These are phyloP conservation scores for Backusella parvicylindrica DNA, from an alignment of 192 early-diverging fungal genomes.

Conservation along the genomic window DNA sequence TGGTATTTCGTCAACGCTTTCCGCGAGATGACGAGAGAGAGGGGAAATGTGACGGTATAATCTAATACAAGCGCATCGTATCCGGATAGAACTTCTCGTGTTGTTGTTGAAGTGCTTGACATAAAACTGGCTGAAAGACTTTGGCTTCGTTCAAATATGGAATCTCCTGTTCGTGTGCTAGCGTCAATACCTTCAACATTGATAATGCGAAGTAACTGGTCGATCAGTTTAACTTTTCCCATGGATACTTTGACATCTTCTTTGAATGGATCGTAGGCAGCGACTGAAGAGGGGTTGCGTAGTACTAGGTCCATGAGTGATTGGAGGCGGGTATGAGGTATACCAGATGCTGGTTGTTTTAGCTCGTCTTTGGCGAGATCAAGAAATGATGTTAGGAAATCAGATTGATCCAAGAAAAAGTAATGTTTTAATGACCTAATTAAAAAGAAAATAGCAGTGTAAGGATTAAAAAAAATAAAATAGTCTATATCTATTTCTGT, in stretches of 20 bases:
- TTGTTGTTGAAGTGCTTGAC: background rate
- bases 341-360: constrained; percentile 64
- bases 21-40: constrained; percentile 83
- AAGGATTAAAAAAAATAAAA: background rate
- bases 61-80: constrained; percentile 80
- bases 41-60: constrained; percentile 84
- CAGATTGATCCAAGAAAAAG: constrained; percentile 89
- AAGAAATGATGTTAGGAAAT: constrained; percentile 92
- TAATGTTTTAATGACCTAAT: constrained; percentile 87
- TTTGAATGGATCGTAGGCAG: constrained; percentile 76
- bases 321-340: constrained; percentile 70
- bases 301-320: constrained; percentile 86
- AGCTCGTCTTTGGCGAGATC: constrained; percentile 82
- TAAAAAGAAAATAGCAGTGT: background rate
- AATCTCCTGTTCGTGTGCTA: background rate
- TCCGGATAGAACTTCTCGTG: constrained; percentile 37
- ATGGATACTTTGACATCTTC: constrained; percentile 84
- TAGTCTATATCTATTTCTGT: too few species aligned
- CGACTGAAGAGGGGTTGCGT: constrained; percentile 81
- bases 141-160: constrained; percentile 2
- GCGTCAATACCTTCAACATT: constrained; percentile 58
- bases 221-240: constrained; percentile 55
- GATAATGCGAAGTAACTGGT: constrained; percentile 72
- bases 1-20: constrained; percentile 89
- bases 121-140: background rate